A percentile compares a stretch with the other conserved stretches of the same genome.
Evolutionary conservation across 257 asterid genomes (phyloP).

Genomic region (Solanum neorickii): DNA sequence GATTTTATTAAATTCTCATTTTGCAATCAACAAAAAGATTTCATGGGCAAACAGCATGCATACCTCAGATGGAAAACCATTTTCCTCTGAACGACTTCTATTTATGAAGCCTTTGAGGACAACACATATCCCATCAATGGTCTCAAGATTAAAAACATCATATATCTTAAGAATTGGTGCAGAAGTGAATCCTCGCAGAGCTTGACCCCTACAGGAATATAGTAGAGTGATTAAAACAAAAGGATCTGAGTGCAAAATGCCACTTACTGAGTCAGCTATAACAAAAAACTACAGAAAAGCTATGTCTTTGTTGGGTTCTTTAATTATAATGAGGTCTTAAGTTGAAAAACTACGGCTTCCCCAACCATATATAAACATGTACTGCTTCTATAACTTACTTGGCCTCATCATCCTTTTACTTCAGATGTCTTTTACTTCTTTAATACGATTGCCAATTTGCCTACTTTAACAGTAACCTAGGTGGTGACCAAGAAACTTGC

Average conservation of each 20-base stretch:
- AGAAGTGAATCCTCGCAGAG: slow-evolving; percentile 47
- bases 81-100: slow-evolving; percentile 41
- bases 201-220: neutral
- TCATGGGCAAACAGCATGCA: slow-evolving; percentile 12
- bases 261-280: neutral
- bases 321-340: neutral
- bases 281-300: neutral
- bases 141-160: slow-evolving; percentile 49
- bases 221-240: neutral
- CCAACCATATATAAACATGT: neutral
- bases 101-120: slow-evolving; percentile 45
- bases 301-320: neutral
- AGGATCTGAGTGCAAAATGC: neutral
- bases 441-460: neutral
- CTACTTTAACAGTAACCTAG: neutral
- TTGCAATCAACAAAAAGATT: neutral
- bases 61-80: slow-evolving; percentile 72
- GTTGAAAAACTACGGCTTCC: neutral
- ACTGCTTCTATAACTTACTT: neutral
- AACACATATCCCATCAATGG: slow-evolving; percentile 54
- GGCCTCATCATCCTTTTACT: neutral
- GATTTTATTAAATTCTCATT: neutral
- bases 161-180: slow-evolving; percentile 56
- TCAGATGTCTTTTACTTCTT: neutral
- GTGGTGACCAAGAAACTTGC: neutral